Percentiles rank a stretch among this genome's conserved stretches.
phyloP scores from a whole-genome alignment of 805 yeast species.

The Isabelozyma gotoi region DNA sequence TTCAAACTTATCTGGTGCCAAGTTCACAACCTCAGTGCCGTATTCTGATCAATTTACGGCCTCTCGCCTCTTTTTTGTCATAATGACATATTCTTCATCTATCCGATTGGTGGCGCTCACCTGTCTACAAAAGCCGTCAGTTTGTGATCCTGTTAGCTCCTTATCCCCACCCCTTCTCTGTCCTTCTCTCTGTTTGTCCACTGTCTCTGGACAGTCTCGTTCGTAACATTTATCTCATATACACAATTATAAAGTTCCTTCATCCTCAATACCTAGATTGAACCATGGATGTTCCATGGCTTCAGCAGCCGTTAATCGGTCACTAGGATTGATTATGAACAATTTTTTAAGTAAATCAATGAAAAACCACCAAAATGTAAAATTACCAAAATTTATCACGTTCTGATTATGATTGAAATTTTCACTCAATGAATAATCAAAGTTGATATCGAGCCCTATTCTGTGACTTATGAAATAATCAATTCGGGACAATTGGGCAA shows the following conservation, averaged over 20 bases:
- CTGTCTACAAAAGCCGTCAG: too few relatives aligned
- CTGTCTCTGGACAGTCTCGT: too few relatives aligned
- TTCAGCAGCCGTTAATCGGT: constrained; percentile 39
- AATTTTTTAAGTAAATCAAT: constrained; percentile 39
- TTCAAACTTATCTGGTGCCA: too few relatives aligned
- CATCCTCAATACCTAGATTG: constrained; percentile 46
- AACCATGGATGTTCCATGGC: constrained; percentile 51
- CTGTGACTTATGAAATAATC: constrained; percentile 44
- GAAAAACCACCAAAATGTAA: constrained; percentile 83
- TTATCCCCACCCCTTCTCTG: too few relatives aligned
- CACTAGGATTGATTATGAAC: constrained; percentile 38
- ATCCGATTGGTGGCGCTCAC: too few relatives aligned
- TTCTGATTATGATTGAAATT: constrained; percentile 38
- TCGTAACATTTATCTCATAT: not conserved
- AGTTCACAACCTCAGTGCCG: too few relatives aligned
- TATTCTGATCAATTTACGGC: too few relatives aligned
- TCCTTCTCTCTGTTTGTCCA: too few relatives aligned
- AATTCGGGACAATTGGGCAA: constrained; percentile 39
- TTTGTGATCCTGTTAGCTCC: too few relatives aligned
- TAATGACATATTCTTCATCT: too few relatives aligned
- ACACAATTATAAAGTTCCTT: constrained; percentile 31
- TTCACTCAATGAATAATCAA: constrained; percentile 36
- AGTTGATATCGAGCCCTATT: constrained; percentile 39
- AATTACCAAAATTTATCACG: constrained; percentile 55
- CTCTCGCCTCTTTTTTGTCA: too few relatives aligned